Conservation (phyloP, 2,329 filamentous ascomycete species). For the Arachnomyces sp. region DNA sequence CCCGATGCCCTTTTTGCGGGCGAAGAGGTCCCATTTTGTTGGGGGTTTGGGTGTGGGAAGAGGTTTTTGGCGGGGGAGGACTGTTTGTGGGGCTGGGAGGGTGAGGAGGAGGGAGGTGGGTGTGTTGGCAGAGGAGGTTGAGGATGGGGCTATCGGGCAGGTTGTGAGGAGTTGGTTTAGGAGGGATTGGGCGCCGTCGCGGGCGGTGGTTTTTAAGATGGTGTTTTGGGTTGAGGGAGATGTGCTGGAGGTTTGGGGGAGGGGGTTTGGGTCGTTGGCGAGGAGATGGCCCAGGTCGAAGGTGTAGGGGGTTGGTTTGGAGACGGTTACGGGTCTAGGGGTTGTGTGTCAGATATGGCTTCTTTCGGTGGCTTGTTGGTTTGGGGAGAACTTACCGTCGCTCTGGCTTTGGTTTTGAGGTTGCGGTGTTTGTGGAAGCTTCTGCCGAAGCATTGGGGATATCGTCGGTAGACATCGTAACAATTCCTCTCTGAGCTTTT, state of each 20-base stretch:
- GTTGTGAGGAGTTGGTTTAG: constrained; percentile 92
- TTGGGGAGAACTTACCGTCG: constrained; percentile 30
- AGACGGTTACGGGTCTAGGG: constrained; percentile 53
- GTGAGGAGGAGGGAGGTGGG: constrained; percentile 66
- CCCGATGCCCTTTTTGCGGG: constrained; percentile 87
- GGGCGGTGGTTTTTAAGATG: constrained; percentile 64
- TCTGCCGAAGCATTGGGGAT: constrained; percentile 18
- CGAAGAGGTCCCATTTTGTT: constrained; percentile 95
- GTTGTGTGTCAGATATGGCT: constrained; percentile 2
- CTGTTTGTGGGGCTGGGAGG: constrained; percentile 63
- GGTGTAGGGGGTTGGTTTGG: constrained; percentile 81
- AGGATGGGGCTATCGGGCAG: constrained; percentile 75
- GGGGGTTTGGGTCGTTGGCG: constrained; percentile 78
- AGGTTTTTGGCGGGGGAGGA: constrained; percentile 84
- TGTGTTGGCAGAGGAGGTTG: constrained; percentile 69
- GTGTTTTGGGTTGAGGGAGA: constrained; percentile 23
- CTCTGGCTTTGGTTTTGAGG: constrained; percentile 26
- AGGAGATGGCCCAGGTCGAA: constrained; percentile 87
- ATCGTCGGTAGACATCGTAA: constrained; percentile 23
- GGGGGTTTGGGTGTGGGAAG: constrained; percentile 72
- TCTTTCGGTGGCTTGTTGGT: constrained; percentile 4
- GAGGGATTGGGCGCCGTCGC: constrained; percentile 83
- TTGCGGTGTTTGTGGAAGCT: constrained; percentile 6
- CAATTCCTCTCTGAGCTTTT: not conserved
- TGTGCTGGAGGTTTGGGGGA: constrained; percentile 47